phyloP scores from a whole-genome alignment of 139 green algal genomes.

The Ettlia oleoabundans region DNA sequence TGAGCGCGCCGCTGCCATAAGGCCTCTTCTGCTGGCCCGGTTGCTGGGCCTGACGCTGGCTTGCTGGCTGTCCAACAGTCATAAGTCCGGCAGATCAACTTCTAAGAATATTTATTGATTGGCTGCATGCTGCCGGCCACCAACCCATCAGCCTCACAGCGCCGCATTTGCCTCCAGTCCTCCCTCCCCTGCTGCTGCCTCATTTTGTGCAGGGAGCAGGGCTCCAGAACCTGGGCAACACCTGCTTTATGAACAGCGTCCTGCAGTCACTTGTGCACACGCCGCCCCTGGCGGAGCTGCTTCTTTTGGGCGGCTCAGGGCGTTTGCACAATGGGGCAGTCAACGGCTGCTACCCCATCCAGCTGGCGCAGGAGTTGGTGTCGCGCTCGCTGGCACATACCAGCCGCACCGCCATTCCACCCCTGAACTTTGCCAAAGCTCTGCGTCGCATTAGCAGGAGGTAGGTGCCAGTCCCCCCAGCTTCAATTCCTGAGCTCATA shows the following conservation, averaged over 20 bases:
- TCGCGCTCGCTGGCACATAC: conserved; percentile 45
- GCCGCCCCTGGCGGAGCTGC: conserved; percentile 82
- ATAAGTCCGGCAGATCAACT: too few relatives aligned
- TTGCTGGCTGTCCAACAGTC: too few relatives aligned
- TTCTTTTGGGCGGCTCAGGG: conserved; percentile 49
- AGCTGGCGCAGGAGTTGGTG: conserved; percentile 62
- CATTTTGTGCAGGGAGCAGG: conserved; percentile 74
- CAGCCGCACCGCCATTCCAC: conserved; percentile 42
- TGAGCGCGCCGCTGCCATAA: conserved; percentile 32
- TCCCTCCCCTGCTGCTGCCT: not conserved
- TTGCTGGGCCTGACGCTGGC: too few relatives aligned
- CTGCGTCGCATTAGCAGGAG: conserved; percentile 62
- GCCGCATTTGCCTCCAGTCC: too few relatives aligned
- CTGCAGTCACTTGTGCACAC: conserved; percentile 94
- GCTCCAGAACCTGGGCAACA: conserved; percentile 96
- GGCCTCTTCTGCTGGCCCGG: too few relatives aligned
- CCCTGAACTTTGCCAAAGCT: conserved; percentile 52
- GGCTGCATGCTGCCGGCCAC: too few relatives aligned
- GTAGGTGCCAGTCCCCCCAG: conserved; percentile 17
- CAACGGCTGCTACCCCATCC: conserved; percentile 60
- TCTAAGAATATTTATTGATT: too few relatives aligned
- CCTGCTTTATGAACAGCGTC: conserved; percentile 98
- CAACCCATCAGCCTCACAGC: too few relatives aligned
- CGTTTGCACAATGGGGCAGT: conserved; percentile 28
- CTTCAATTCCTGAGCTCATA: not conserved